Evolutionary conservation across 2,329 filamentous ascomycete genomes (phyloP).

Genomic region (Cercospora nicotianae): DNA sequence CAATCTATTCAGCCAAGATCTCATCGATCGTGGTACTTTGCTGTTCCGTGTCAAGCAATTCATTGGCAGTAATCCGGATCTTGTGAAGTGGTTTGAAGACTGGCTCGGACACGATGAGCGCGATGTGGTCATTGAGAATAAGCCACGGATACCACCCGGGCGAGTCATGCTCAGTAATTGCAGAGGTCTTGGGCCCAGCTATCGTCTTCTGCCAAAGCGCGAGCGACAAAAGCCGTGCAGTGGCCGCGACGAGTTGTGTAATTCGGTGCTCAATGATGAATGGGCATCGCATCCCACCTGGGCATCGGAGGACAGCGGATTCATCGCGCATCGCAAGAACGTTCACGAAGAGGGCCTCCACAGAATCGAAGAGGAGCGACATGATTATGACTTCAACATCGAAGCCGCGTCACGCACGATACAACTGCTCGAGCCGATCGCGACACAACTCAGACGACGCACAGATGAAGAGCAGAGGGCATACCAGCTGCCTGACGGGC

Average conservation of each 20-base stretch:
- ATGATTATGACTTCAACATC: constrained; percentile 98
- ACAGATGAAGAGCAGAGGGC: constrained; percentile 60
- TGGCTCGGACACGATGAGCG: constrained; percentile 77
- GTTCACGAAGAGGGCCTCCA: constrained; percentile 91
- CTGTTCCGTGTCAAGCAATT: constrained; percentile 81
- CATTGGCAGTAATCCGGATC: constrained; percentile 81
- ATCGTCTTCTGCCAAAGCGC: constrained; percentile 84
- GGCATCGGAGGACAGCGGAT: constrained; percentile 97
- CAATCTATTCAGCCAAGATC: constrained; percentile 89
- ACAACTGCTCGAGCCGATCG: constrained; percentile 90
- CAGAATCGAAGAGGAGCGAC: constrained; percentile 93
- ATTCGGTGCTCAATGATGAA: constrained; percentile 90
- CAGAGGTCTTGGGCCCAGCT: constrained; percentile 91
- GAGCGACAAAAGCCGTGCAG: constrained; percentile 90
- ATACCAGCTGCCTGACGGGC: constrained; percentile 77
- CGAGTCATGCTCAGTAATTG: constrained; percentile 94
- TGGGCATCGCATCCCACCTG: constrained; percentile 99
- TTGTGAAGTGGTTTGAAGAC: constrained; percentile 83
- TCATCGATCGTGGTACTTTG: constrained; percentile 82
- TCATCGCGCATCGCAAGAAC: constrained; percentile 97
- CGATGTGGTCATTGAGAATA: constrained; percentile 77
- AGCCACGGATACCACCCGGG: constrained; percentile 70
- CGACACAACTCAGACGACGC: constrained; percentile 84
- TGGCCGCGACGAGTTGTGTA: constrained; percentile 91
- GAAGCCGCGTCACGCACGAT: constrained; percentile 94